Evolutionary conservation across 2,329 filamentous ascomycete species (phyloP).

Genomic region (Curvularia sp.): DNA sequence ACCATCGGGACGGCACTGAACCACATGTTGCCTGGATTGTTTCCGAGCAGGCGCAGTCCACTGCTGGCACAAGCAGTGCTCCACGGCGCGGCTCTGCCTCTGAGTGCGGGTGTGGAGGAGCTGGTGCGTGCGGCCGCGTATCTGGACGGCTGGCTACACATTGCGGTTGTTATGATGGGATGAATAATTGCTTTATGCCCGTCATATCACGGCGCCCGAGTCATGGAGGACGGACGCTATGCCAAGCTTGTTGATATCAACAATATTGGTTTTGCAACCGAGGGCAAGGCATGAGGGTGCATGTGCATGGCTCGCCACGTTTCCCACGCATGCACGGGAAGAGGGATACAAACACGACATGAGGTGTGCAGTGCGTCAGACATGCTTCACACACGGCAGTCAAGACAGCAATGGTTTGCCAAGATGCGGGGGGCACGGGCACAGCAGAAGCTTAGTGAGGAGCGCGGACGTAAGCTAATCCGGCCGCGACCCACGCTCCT

Average conservation of each 20-base stretch:
- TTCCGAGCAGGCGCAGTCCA: slow-evolving; percentile 84
- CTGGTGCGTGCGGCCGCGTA: slow-evolving; percentile 84
- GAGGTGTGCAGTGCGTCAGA: background rate
- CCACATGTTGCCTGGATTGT: slow-evolving; percentile 76
- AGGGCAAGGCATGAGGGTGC: background rate
- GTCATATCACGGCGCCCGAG: slow-evolving; percentile 4
- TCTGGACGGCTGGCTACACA: slow-evolving; percentile 88
- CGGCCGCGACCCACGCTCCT: slow-evolving; percentile 22
- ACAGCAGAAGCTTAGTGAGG: slow-evolving; percentile 30
- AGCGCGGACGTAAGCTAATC: slow-evolving; percentile 17
- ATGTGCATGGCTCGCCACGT: background rate
- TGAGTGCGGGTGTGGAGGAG: slow-evolving; percentile 80
- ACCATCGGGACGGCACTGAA: slow-evolving; percentile 82
- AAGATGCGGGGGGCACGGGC: slow-evolving; percentile 22
- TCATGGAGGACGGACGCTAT: slow-evolving; percentile 16
- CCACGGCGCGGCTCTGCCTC: slow-evolving; percentile 84
- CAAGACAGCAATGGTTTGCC: slow-evolving; percentile 9
- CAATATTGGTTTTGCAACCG: slow-evolving; percentile 10
- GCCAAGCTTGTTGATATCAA: slow-evolving; percentile 4
- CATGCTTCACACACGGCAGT: background rate
- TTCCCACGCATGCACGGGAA: background rate
- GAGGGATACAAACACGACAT: background rate
- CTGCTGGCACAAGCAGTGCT: slow-evolving; percentile 84
- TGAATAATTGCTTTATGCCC: slow-evolving; percentile 34
- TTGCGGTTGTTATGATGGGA: slow-evolving; percentile 77